A percentile compares a stretch with the other conserved stretches of the same genome.
Conservation (phyloP, 257 asterid species). For the Nicotiana undulata region DNA sequence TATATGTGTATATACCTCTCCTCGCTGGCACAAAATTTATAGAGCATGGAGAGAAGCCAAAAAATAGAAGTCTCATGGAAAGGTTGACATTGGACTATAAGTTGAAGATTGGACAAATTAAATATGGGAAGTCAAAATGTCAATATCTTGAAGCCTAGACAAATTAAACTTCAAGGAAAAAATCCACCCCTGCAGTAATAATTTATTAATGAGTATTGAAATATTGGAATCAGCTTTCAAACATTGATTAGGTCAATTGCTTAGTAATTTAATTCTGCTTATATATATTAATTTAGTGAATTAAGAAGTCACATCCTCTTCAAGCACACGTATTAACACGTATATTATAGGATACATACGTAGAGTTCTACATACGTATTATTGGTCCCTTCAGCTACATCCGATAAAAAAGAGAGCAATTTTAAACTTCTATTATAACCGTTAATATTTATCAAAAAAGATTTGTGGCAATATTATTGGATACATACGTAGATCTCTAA, state of each 20-base stretch:
- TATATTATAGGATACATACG: no score
- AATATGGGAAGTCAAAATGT: not conserved
- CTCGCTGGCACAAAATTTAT: no score
- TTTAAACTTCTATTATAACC: no score
- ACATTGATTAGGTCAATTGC: not conserved
- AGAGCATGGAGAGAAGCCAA: no score
- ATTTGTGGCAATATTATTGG: no score
- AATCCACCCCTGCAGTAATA: not conserved
- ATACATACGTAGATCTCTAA: no score
- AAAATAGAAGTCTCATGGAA: not conserved
- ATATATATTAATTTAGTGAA: not conserved
- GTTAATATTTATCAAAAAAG: no score
- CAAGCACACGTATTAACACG: not conserved
- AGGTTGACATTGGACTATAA: not conserved
- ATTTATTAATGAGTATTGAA: not conserved
- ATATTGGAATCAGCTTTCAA: not conserved
- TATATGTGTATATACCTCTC: no score
- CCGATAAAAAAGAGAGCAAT: no score
- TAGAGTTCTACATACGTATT: no score
- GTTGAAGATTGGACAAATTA: not conserved
- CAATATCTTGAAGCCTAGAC: not conserved
- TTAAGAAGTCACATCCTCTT: not conserved
- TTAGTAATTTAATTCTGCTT: not conserved
- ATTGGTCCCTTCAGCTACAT: no score
- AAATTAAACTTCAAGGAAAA: not conserved